phyloP scores from a whole-genome alignment of 2,329 filamentous ascomycete genomes.

The Magnaporthales sp. region DNA sequence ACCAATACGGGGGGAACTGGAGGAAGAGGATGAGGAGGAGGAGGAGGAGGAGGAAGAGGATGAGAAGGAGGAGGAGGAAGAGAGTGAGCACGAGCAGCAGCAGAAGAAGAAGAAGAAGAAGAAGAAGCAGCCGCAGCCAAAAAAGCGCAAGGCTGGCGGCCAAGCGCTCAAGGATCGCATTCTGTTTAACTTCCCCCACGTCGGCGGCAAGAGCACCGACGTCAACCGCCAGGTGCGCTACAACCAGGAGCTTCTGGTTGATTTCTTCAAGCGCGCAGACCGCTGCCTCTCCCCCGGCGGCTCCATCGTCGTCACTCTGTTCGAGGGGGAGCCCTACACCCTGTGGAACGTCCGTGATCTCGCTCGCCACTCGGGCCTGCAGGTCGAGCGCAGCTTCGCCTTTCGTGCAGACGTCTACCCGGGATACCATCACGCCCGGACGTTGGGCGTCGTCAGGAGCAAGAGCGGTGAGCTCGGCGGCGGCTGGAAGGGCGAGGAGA shows the following conservation, averaged over 20 bases:
- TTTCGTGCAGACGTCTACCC: conserved; percentile 63
- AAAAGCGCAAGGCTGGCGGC: background rate
- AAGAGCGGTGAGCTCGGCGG: conserved; percentile 27
- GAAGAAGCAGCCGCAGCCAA: background rate
- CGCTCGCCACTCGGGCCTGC: conserved; percentile 65
- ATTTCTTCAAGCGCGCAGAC: conserved; percentile 53
- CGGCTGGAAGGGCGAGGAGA: conserved; percentile 43
- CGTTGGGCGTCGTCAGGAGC: conserved; percentile 54
- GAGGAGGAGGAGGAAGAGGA: conserved; percentile 1
- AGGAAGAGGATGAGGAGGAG: conserved; percentile 23
- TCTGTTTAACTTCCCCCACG: conserved; percentile 95
- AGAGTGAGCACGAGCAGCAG: background rate
- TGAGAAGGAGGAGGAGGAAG: background rate
- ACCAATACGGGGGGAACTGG: background rate
- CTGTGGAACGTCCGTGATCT: conserved; percentile 92
- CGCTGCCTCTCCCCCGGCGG: conserved; percentile 48
- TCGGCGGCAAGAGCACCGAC: conserved; percentile 84
- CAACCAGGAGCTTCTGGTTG: conserved; percentile 73
- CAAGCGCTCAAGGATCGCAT: conserved; percentile 59
- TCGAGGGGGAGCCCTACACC: conserved; percentile 90
- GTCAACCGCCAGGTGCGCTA: conserved; percentile 89
- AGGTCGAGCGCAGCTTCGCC: conserved; percentile 60
- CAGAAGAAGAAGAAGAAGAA: conserved; percentile 1
- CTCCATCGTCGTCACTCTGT: conserved; percentile 73
- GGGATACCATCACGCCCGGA: conserved; percentile 65